These are phyloP conservation scores for Boletus bicolor DNA, from an alignment of 768 basidiomycete genomes.

Conservation along the genomic window DNA sequence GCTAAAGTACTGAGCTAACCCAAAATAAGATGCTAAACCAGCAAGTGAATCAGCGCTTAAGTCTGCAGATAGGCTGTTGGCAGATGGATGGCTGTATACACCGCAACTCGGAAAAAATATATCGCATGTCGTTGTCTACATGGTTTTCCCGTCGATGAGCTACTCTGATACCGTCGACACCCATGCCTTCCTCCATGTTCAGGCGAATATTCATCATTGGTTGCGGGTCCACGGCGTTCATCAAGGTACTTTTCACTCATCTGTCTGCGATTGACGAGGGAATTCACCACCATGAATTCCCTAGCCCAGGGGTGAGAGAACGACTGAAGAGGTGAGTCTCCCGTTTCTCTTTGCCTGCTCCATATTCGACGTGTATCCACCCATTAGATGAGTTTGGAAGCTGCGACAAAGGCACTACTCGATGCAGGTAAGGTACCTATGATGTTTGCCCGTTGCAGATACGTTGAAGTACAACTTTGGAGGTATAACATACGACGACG, in stretches of 20 bases:
- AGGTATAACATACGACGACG: slow-evolving; percentile 76
- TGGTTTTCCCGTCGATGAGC: neutral
- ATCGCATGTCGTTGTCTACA: neutral
- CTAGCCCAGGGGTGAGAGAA: slow-evolving; percentile 62
- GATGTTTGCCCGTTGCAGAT: neutral
- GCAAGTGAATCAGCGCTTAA: no score
- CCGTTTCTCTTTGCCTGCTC: neutral
- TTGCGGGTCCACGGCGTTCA: slow-evolving; percentile 73
- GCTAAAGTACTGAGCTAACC: no score
- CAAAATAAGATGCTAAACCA: no score
- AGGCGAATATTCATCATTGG: slow-evolving; percentile 60
- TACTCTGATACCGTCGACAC: neutral
- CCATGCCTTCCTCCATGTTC: slow-evolving; percentile 7
- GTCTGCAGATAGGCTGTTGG: no score
- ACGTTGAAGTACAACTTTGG: slow-evolving; percentile 16
- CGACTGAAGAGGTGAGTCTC: slow-evolving; percentile 58
- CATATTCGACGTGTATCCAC: neutral
- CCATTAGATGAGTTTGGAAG: slow-evolving; percentile 41
- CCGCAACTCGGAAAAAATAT: neutral
- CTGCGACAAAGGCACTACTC: slow-evolving; percentile 78
- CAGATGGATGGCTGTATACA: neutral
- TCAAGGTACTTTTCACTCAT: slow-evolving; percentile 47
- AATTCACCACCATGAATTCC: neutral
- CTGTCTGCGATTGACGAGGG: neutral
- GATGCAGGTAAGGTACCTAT: slow-evolving; percentile 56